Conservation (phyloP, 306 rosid species). For the Argentina anserina region DNA sequence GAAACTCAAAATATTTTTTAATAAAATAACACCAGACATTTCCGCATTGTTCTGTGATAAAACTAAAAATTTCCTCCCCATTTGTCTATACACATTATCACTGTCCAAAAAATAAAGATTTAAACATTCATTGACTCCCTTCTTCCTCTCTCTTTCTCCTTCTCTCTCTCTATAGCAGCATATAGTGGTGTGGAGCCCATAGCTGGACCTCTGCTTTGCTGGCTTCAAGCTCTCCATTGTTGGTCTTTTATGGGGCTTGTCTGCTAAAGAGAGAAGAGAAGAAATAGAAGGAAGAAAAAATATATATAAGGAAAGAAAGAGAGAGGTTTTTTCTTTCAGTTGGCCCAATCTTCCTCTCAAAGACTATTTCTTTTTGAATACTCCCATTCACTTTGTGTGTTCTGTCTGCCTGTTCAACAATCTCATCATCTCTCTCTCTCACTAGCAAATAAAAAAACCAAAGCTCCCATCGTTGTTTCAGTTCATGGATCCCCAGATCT, state of each 20-base stretch:
- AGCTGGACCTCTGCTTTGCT: conserved; percentile 79
- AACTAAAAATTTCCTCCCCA: no score
- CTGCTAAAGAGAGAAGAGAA: conserved; percentile 21
- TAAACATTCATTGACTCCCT: conserved; percentile 42
- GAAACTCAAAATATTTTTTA: no score
- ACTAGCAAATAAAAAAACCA: not conserved
- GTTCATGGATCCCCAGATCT: conserved; percentile 79
- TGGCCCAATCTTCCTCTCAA: conserved; percentile 36
- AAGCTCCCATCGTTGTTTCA: conserved; percentile 25
- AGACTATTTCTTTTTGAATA: conserved; percentile 19
- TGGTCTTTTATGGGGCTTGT: conserved; percentile 72
- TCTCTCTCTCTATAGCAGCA: not conserved
- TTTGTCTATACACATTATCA: no score
- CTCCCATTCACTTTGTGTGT: conserved; percentile 21
- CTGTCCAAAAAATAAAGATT: no score
- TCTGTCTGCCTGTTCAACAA: conserved; percentile 25
- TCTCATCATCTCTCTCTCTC: conserved; percentile 22
- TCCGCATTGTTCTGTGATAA: no score
- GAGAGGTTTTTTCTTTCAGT: conserved; percentile 20
- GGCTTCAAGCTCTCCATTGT: conserved; percentile 73
- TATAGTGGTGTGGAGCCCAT: conserved; percentile 68
- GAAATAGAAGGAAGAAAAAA: not conserved
- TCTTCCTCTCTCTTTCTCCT: conserved; percentile 14
- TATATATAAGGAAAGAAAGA: conserved; percentile 6
- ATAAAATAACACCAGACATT: no score